Conservation (phyloP, 805 yeast species). For the Cyberlindnera japonica region DNA sequence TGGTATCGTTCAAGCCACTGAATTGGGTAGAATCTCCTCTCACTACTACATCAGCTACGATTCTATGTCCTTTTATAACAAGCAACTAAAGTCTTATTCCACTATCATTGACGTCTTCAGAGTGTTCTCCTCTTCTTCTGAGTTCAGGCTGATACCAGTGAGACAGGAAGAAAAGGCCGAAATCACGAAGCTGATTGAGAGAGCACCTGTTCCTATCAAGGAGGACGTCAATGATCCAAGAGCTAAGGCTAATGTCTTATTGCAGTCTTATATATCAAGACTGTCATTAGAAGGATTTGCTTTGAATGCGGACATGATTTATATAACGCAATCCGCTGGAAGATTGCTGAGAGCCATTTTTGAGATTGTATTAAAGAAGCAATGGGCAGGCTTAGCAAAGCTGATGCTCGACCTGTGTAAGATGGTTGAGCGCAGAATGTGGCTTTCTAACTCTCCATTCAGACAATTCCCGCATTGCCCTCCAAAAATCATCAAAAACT, state of each 20-base stretch:
- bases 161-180: constrained; percentile 84
- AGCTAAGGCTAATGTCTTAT: constrained; percentile 73
- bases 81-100: constrained; percentile 58
- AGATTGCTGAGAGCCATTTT: constrained; percentile 80
- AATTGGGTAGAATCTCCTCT: constrained; percentile 80
- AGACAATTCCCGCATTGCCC: constrained; percentile 80
- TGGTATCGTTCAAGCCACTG: constrained; percentile 55
- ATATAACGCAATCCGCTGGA: constrained; percentile 89
- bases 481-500: constrained; percentile 58
- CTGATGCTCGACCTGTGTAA: constrained; percentile 62
- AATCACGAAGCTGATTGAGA: constrained; percentile 59
- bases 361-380: constrained; percentile 67
- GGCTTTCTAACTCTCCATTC: constrained; percentile 84
- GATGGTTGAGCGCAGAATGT: constrained; percentile 75
- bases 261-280: constrained; percentile 85
- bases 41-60: constrained; percentile 75
- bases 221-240: constrained; percentile 66
- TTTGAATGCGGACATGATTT: constrained; percentile 87
- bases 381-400: constrained; percentile 67
- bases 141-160: constrained; percentile 78
- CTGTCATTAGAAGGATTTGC: constrained; percentile 83
- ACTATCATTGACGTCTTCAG: constrained; percentile 71
- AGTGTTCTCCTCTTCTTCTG: constrained; percentile 77
- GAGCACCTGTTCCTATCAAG: constrained; percentile 82
- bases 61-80: constrained; percentile 67